Evolutionary conservation across 2,329 filamentous ascomycete genomes (phyloP).

Genomic region (Ophiocordyceps unilateralis): DNA sequence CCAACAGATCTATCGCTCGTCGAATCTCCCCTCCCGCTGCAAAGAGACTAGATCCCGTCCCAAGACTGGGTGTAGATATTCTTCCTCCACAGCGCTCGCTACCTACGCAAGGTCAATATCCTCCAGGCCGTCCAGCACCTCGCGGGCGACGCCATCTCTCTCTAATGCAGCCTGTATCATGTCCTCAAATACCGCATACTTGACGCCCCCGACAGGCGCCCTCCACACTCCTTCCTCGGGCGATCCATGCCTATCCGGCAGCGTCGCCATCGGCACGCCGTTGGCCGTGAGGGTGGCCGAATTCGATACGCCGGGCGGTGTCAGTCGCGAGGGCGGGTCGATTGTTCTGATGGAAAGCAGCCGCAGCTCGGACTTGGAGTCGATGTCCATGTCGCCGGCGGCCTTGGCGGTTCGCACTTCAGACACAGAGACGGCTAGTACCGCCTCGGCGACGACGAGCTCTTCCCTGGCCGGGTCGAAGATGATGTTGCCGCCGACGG

Average conservation of each 20-base stretch:
- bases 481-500: conserved; percentile 73
- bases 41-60: background rate
- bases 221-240: conserved; percentile 65
- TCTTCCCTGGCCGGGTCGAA: conserved; percentile 89
- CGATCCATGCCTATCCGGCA: conserved; percentile 28
- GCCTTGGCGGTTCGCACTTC: conserved; percentile 18
- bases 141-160: conserved; percentile 65
- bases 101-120: conserved; percentile 48
- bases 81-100: background rate
- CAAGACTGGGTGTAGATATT: background rate
- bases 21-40: background rate
- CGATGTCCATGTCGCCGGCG: conserved; percentile 21
- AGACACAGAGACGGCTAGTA: conserved; percentile 69
- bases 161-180: conserved; percentile 66
- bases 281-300: conserved; percentile 39
- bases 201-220: conserved; percentile 68
- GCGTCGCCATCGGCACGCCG: conserved; percentile 14
- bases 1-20: background rate
- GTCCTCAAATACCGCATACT: conserved; percentile 50
- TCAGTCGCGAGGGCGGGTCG: conserved; percentile 57
- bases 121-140: conserved; percentile 69
- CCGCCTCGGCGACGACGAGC: conserved; percentile 78
- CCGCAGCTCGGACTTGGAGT: conserved; percentile 30
- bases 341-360: conserved; percentile 55
- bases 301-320: conserved; percentile 52